A percentile compares a stretch with the other conserved stretches of the same genome.
Conservation (phyloP, 1,139 yeast species). For the Nakaseomyces delphensis region DNA sequence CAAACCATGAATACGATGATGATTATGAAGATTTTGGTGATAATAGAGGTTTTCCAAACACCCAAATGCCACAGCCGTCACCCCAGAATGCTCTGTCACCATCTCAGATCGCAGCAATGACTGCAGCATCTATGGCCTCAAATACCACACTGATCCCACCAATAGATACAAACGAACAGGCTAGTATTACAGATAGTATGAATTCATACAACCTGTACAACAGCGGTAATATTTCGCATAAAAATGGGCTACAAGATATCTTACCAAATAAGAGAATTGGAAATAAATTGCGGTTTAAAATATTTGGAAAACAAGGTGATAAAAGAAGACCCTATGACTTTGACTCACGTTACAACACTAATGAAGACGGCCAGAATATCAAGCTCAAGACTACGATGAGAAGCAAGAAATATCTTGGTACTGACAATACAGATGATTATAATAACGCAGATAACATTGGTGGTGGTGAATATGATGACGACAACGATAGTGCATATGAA, state of each 20-base stretch:
- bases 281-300: constrained; percentile 16
- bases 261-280: constrained; percentile 22
- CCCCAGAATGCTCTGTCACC: not conserved
- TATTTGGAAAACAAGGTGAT: constrained; percentile 12
- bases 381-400: constrained; percentile 23
- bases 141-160: constrained; percentile 1
- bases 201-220: constrained; percentile 12
- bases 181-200: constrained; percentile 8
- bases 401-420: constrained; percentile 7
- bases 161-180: constrained; percentile 4
- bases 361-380: constrained; percentile 16
- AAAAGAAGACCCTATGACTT: constrained; percentile 6
- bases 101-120: constrained; percentile 1
- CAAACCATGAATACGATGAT: not conserved
- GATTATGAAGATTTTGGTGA: not conserved
- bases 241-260: constrained; percentile 24
- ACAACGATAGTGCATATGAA: constrained; percentile 6
- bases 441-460: not conserved
- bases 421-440: constrained; percentile 6
- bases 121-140: constrained; percentile 5
- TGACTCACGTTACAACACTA: constrained; percentile 10
- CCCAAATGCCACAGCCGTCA: not conserved
- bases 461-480: not conserved
- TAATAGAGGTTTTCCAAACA: not conserved
- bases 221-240: constrained; percentile 16